A percentile compares a stretch with the other conserved stretches of the same genome.
Evolutionary conservation across 2,329 filamentous ascomycete species (phyloP).

Genomic region (Colletotrichum tabaci): DNA sequence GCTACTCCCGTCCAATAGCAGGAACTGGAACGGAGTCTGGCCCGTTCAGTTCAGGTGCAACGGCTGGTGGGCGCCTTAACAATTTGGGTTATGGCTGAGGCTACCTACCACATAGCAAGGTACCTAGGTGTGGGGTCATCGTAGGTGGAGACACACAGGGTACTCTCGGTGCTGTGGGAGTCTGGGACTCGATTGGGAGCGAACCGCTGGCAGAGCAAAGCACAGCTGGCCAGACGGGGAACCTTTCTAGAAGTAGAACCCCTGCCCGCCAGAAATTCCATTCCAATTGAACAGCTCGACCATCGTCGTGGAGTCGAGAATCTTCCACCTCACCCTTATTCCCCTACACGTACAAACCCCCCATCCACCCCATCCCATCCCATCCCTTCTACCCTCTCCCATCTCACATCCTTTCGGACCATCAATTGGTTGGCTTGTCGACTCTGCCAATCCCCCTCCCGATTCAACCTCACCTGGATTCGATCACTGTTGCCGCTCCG

Average conservation of each 20-base stretch:
- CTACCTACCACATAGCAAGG: background rate
- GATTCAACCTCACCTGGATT: slow-evolving; percentile 57
- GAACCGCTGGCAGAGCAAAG: slow-evolving; percentile 1
- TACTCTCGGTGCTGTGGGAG: background rate
- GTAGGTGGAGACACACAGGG: slow-evolving; percentile 22
- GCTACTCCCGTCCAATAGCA: background rate
- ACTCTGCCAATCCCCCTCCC: slow-evolving; percentile 45
- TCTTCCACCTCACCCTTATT: slow-evolving; percentile 60
- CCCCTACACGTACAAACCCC: slow-evolving; percentile 46
- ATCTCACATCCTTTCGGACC: slow-evolving; percentile 45
- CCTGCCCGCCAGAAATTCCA: slow-evolving; percentile 41
- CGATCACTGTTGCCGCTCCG: slow-evolving; percentile 41
- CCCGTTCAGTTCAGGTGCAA: slow-evolving; percentile 10
- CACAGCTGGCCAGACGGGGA: slow-evolving; percentile 24
- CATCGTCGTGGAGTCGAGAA: slow-evolving; percentile 53
- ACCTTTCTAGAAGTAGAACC: slow-evolving; percentile 39
- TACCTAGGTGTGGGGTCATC: slow-evolving; percentile 18
- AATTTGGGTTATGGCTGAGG: slow-evolving; percentile 43
- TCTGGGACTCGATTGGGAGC: background rate
- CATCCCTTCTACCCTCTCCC: slow-evolving; percentile 46
- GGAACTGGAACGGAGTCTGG: background rate
- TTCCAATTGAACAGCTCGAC: slow-evolving; percentile 42
- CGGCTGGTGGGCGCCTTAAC: slow-evolving; percentile 26
- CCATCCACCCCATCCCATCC: slow-evolving; percentile 46
- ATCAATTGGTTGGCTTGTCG: slow-evolving; percentile 31